phyloP scores from a whole-genome alignment of 495 filamentous ascomycete species.

The Venustampulla echinocandica region DNA sequence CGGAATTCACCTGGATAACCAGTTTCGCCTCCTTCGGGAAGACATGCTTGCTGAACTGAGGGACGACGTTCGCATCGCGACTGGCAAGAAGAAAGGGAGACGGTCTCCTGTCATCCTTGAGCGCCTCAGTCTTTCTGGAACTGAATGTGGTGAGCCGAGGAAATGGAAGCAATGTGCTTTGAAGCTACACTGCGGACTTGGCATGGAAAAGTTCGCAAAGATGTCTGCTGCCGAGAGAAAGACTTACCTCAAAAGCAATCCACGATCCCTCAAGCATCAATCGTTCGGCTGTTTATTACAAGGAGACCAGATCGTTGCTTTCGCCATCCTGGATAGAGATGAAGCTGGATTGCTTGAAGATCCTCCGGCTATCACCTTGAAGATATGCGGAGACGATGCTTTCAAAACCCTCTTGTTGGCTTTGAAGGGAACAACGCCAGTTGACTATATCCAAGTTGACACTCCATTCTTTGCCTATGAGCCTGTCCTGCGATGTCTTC shows the following conservation, averaged over 20 bases:
- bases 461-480: conserved; percentile 66
- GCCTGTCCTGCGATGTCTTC: conserved; percentile 53
- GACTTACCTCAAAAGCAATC: conserved; percentile 38
- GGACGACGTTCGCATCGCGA: conserved; percentile 40
- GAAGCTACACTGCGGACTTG: neutral
- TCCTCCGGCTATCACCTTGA: conserved; percentile 45
- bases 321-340: conserved; percentile 52
- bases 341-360: conserved; percentile 37
- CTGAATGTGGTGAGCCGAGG: neutral
- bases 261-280: conserved; percentile 46
- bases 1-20: conserved; percentile 43
- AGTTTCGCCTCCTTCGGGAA: conserved; percentile 66
- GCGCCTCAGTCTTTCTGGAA: neutral
- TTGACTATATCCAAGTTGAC: conserved; percentile 48
- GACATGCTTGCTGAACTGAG: conserved; percentile 61
- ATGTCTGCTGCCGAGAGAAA: conserved; percentile 28
- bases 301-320: conserved; percentile 46
- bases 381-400: conserved; percentile 35
- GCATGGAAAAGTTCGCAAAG: conserved; percentile 2
- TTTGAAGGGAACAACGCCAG: conserved; percentile 27
- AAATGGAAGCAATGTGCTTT: neutral
- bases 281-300: conserved; percentile 52
- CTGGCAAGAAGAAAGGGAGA: conserved; percentile 34
- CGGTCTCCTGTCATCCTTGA: neutral
- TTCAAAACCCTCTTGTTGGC: conserved; percentile 31